Evolutionary conservation across 1,284 basidiomycete species (phyloP), one percentile per base, ranked within the genome.

Genomic region (Agroathelia rolfsii): DNA sequence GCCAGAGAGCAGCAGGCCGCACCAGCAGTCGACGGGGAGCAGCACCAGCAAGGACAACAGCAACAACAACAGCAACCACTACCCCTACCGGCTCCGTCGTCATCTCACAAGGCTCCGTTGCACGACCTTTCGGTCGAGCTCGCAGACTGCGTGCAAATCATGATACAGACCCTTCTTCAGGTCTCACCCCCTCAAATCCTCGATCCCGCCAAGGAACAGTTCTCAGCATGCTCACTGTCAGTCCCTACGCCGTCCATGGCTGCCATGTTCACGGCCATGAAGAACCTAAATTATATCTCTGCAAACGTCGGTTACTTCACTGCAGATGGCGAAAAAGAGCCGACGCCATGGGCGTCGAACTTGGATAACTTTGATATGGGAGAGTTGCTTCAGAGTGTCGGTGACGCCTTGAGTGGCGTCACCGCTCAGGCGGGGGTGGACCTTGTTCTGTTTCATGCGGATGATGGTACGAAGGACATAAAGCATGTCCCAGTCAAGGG

Each of bases 151-250:
- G 73, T 89, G 10, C 87, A 92, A 56, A 76, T 80, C 58, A 73
- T 86, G 35, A 81, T 93, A 21, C 88, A 93, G 51, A 92, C 84
- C 0, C 69, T 94, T 42, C 67, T 93, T 3, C 87, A 90, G 49
- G 66, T 93, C 37, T 84, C 85, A 0, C 88, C 89, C 1, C 73
- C 82, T 0, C 88, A 93, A 51, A 61, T 93, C n/a, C 68, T 93
- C 20, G 89, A 93, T 49, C 76, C 83, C n/a, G 79, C 80, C 4
- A 90, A 85, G 52, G 89, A 93, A 51, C 87, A 90, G 50, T 85
- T 89, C 49, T 80, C 88, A 3, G 81, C 84, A 17, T 92, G 85
- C 52, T 72, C 87, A 0, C 57, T 93, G 11, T 79, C 85, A 21
- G 69, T 93, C 29, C 89, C 89, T 3, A 84, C 83, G 0, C 74